phyloP scores from a whole-genome alignment of 2,329 filamentous ascomycete genomes.

The Lojkania enalia region DNA sequence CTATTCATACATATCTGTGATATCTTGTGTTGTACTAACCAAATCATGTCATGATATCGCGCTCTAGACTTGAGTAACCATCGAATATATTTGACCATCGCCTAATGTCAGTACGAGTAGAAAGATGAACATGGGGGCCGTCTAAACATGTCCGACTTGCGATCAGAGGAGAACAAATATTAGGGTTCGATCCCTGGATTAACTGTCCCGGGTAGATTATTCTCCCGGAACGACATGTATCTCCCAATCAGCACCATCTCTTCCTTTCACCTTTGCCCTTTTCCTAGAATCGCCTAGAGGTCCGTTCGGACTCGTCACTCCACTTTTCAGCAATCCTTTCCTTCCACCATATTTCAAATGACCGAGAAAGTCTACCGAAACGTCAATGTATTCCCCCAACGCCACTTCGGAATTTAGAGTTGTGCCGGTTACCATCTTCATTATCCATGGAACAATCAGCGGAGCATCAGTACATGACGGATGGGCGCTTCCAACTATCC shows the following conservation, averaged over 20 bases:
- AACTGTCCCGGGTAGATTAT: no score
- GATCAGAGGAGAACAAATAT: no score
- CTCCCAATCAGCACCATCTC: constrained; percentile 46
- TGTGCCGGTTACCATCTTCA: constrained; percentile 65
- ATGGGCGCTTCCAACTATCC: constrained; percentile 56
- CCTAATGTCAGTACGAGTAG: no score
- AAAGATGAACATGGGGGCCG: no score
- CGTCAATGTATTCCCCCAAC: constrained; percentile 62
- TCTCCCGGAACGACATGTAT: constrained; percentile 51
- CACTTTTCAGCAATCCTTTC: constrained; percentile 55
- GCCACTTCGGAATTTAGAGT: constrained; percentile 61
- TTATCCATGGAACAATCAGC: constrained; percentile 63
- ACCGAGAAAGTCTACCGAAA: constrained; percentile 61
- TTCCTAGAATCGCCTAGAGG: constrained; percentile 34
- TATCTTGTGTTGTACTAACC: no score
- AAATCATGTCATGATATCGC: no score
- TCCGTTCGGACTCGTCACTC: constrained; percentile 47
- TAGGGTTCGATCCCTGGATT: no score
- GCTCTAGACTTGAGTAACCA: no score
- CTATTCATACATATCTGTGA: no score
- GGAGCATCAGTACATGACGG: constrained; percentile 69
- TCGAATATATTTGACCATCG: no score
- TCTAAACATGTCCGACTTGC: no score
- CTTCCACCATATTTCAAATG: constrained; percentile 49
- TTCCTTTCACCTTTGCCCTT: constrained; percentile 29